These are phyloP conservation scores for Penicillium janthinellum DNA, from an alignment of 2,329 filamentous ascomycete genomes.

Conservation along the genomic window DNA sequence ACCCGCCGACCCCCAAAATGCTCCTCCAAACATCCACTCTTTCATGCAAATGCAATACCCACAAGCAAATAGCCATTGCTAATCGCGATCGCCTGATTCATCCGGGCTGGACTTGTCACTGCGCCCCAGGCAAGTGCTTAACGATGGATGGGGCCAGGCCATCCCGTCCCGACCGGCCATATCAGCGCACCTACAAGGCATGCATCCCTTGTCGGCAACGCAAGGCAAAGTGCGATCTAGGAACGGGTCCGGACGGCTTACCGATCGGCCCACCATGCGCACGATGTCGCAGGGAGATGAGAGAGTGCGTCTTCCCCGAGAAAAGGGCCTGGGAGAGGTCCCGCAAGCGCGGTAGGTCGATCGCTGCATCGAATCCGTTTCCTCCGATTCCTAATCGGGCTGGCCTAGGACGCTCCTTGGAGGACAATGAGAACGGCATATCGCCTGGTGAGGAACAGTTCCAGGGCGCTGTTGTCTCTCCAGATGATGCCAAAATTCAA, in stretches of 20 bases:
- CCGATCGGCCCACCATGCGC: constrained; percentile 48
- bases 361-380: not conserved
- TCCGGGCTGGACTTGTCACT: constrained; percentile 7
- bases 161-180: constrained; percentile 39
- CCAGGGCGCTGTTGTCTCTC: constrained; percentile 5
- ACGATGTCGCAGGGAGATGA: constrained; percentile 54
- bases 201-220: constrained; percentile 56
- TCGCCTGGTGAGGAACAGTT: constrained; percentile 12
- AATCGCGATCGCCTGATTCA: constrained; percentile 17
- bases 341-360: constrained; percentile 36
- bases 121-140: constrained; percentile 13
- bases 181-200: constrained; percentile 58
- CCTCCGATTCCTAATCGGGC: constrained; percentile 12
- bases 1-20: not conserved
- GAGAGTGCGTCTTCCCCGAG: constrained; percentile 52
- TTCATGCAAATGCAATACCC: constrained; percentile 19
- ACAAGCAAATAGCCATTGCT: constrained; percentile 14
- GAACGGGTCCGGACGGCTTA: constrained; percentile 43
- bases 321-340: constrained; percentile 45
- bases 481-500: constrained; percentile 7
- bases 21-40: constrained; percentile 13
- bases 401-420: constrained; percentile 19
- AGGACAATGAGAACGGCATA: constrained; percentile 10
- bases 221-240: constrained; percentile 56
- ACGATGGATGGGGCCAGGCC: constrained; percentile 28